A percentile compares a stretch with the other conserved stretches of the same genome.
These are phyloP conservation scores for Hypoxylon lenormandii DNA, from an alignment of 495 filamentous ascomycete genomes.

Conservation along the genomic window DNA sequence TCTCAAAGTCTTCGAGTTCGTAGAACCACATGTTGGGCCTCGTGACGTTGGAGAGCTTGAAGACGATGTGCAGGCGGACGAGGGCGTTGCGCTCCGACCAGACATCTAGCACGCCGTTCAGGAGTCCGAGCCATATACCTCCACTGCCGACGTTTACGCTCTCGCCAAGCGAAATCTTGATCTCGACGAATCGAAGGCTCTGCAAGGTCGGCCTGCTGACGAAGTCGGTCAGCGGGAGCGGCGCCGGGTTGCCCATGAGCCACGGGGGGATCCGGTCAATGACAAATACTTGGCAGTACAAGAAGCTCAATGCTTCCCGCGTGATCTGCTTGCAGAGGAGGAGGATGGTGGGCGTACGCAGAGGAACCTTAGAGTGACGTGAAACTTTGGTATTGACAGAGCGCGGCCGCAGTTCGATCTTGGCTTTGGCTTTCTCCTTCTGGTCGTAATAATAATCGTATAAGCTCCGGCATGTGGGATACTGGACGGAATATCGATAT, in stretches of 20 bases:
- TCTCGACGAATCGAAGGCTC: conserved; percentile 48
- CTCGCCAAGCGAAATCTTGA: conserved; percentile 51
- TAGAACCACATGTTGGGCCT: conserved; percentile 39
- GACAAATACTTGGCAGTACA: conserved; percentile 44
- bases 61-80: conserved; percentile 48
- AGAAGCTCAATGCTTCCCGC: conserved; percentile 46
- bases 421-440: conserved; percentile 40
- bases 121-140: conserved; percentile 46
- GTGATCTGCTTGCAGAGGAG: conserved; percentile 56
- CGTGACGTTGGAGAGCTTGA: conserved; percentile 45
- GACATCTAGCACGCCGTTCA: conserved; percentile 42
- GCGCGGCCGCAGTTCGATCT: conserved; percentile 21
- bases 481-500: conserved; percentile 46
- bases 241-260: conserved; percentile 45
- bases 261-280: conserved; percentile 56
- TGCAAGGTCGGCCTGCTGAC: conserved; percentile 50
- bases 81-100: conserved; percentile 47
- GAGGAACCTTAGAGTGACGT: conserved; percentile 24
- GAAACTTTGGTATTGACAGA: conserved; percentile 24
- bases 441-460: conserved; percentile 49
- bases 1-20: conserved; percentile 42
- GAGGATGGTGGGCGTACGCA: conserved; percentile 50
- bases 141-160: conserved; percentile 45
- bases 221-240: conserved; percentile 48
- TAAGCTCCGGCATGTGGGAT: conserved; percentile 46